These are phyloP conservation scores for Paracorniculantispora psalliotae DNA, from an alignment of 2,329 filamentous ascomycete genomes.

Conservation along the genomic window DNA sequence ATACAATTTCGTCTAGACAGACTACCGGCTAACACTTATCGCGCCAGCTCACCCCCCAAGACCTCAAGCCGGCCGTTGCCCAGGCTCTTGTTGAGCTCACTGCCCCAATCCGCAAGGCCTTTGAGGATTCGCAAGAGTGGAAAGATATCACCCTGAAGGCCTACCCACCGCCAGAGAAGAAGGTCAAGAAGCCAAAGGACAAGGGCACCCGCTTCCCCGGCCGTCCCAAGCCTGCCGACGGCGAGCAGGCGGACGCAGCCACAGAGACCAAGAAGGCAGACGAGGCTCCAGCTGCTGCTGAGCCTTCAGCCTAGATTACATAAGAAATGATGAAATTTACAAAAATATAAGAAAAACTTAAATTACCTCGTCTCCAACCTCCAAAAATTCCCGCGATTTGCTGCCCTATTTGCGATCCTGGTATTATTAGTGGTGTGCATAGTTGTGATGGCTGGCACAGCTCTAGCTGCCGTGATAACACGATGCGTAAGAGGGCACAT, in stretches of 20 bases:
- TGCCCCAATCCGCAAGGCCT: conserved; percentile 71
- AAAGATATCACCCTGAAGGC: conserved; percentile 64
- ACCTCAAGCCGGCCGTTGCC: conserved; percentile 79
- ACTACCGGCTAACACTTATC: background rate
- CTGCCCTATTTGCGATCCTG: too few relatives aligned
- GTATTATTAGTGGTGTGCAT: too few relatives aligned
- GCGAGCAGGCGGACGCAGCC: background rate
- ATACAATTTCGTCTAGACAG: fast-evolving
- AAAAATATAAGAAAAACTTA: background rate
- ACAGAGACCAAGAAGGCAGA: background rate
- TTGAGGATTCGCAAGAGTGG: conserved; percentile 69
- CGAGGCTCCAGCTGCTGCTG: background rate
- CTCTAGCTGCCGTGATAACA: too few relatives aligned
- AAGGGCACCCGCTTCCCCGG: conserved; percentile 63
- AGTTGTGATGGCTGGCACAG: too few relatives aligned
- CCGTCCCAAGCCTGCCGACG: conserved; percentile 10
- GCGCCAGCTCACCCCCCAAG: conserved; percentile 66
- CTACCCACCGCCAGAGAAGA: conserved; percentile 70
- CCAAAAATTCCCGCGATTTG: too few relatives aligned
- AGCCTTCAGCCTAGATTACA: background rate
- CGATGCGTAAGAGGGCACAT: too few relatives aligned
- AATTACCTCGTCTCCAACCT: too few relatives aligned
- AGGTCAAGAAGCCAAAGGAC: conserved; percentile 73
- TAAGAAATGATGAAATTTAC: background rate
- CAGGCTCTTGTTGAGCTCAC: conserved; percentile 69